Percentiles rank a stretch among this genome's conserved stretches.
These are phyloP conservation scores for Metschnikowia cubensis DNA, from an alignment of 805 yeast genomes.

Conservation along the genomic window DNA sequence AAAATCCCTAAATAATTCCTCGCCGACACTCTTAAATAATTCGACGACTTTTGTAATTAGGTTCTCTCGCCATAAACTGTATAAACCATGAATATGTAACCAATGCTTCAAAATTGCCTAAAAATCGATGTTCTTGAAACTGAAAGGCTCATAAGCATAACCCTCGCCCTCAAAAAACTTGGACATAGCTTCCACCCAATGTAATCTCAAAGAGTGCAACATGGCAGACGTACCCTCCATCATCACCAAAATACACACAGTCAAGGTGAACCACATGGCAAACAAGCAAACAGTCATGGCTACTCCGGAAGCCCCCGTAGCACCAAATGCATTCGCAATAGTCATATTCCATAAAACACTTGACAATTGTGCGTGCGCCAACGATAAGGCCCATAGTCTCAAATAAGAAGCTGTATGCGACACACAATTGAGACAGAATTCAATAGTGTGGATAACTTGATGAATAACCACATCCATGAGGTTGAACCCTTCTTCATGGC, in stretches of 20 bases:
- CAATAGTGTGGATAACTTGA: slow-evolving; percentile 78
- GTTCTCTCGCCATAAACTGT: neutral
- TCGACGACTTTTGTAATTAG: neutral
- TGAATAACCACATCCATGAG: slow-evolving; percentile 72
- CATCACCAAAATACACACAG: slow-evolving; percentile 63
- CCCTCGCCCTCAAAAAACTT: slow-evolving; percentile 80
- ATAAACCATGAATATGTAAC: neutral
- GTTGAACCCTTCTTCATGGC: slow-evolving; percentile 37
- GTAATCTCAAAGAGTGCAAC: slow-evolving; percentile 72
- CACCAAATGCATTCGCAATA: slow-evolving; percentile 55
- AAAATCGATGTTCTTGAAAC: slow-evolving; percentile 30
- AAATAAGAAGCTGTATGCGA: slow-evolving; percentile 77
- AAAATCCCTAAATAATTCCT: neutral
- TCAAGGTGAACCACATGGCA: slow-evolving; percentile 72
- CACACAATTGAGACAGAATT: slow-evolving; percentile 74
- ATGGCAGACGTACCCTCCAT: slow-evolving; percentile 88
- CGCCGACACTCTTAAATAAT: neutral
- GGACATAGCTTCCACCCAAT: slow-evolving; percentile 83
- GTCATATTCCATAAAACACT: slow-evolving; percentile 77
- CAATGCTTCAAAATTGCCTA: neutral
- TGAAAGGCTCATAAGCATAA: slow-evolving; percentile 60
- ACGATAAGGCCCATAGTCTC: slow-evolving; percentile 73
- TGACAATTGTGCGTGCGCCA: slow-evolving; percentile 78
- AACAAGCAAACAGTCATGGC: slow-evolving; percentile 57
- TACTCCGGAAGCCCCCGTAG: slow-evolving; percentile 52